Conservation (phyloP, 257 asterid species). For the Solanum appendiculatum region DNA sequence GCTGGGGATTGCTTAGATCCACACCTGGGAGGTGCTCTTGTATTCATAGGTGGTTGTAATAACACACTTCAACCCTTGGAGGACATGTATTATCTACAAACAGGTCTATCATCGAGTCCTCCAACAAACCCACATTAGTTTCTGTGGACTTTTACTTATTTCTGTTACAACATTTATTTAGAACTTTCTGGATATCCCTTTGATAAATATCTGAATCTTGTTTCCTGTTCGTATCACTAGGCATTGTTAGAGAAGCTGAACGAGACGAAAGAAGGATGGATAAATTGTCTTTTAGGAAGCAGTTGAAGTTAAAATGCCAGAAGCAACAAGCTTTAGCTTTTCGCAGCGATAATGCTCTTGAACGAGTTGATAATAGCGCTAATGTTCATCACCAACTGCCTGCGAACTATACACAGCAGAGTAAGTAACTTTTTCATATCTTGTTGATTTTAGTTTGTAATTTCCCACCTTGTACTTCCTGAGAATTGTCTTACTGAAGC, state of each 20-base stretch:
- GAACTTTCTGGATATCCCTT: background rate
- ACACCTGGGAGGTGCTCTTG: constrained; percentile 72
- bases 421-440: constrained; percentile 25
- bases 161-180: background rate
- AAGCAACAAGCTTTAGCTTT: constrained; percentile 36
- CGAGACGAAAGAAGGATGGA: constrained; percentile 67
- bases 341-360: constrained; percentile 25
- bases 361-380: constrained; percentile 30
- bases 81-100: constrained; percentile 77
- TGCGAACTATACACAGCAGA: constrained; percentile 53
- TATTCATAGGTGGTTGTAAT: constrained; percentile 91
- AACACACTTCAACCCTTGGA: constrained; percentile 90
- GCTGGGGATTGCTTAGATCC: constrained; percentile 94
- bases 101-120: constrained; percentile 43
- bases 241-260: constrained; percentile 47
- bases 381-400: constrained; percentile 53
- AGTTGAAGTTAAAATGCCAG: constrained; percentile 79
- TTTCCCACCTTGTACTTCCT: background rate
- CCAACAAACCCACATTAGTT: background rate
- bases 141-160: background rate
- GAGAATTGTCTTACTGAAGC: background rate
- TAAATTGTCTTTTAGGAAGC: constrained; percentile 83
- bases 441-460: background rate
- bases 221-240: constrained; percentile 23
- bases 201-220: constrained; percentile 5